Evolutionary conservation across 2,329 filamentous ascomycete genomes (phyloP), one percentile per base, ranked within the genome.

Genomic region (Leptographium radiaticola): DNA sequence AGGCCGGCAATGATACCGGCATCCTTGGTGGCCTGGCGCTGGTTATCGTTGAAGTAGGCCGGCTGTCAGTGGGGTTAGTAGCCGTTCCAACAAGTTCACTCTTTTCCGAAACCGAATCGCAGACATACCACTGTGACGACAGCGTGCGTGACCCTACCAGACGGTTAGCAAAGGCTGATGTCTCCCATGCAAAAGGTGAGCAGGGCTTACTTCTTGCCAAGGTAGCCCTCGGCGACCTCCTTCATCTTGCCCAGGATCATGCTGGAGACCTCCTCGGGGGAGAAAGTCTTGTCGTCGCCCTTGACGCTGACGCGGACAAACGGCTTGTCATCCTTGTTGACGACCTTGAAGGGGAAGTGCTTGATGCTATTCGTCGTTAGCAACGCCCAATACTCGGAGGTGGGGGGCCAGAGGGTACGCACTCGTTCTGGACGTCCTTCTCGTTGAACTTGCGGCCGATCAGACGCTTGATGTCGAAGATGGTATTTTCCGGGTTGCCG

Each of bases 1-100:
- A 96, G 82, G 68, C 90, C 90, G 66, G 90, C 89, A 66, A 96
- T 95, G 60, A 77, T 79, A 70, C 89, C 90, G 64, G 90, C 90
- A 68, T 95, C 89, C 83, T 95, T 95, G 73, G 89, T 95, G 58
- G 90, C 89, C 74, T 95, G 89, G 75, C 90, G 83, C 79, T 96
- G 90, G 75, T 89, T 90, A 77, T 95, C 90, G 75, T 95, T 95
- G 87, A 96, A 96, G 79, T 95, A 95, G 74, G 89, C 89, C 64
- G 90, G 89, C 56, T 57, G n/a, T 12, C 15, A 42, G 36, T 25
- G 25, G 25, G 31, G 48, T 49, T 39, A 48, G 51, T 11, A 38
- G 31, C 31, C 16, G 18, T 44, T 20, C 20, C 11, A 12, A 30
- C 20, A 44, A 12, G n/a, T 7, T 42, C 40, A 18, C 12, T 36